These are phyloP conservation scores for Hypsizygus marmoreus DNA, from an alignment of 768 basidiomycete species.

Conservation along the genomic window DNA sequence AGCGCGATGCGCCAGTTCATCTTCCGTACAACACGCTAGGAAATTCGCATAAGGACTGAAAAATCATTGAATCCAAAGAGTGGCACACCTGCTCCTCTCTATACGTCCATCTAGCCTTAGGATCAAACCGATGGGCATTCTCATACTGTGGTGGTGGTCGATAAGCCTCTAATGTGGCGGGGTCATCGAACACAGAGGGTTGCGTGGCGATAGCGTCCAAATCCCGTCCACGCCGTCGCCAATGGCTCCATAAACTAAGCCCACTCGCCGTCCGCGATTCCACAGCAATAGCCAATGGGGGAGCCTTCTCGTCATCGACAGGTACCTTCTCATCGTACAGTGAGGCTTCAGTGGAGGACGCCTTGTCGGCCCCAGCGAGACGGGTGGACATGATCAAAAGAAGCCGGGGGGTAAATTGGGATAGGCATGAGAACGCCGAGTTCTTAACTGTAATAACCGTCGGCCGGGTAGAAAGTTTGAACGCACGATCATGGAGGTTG, in stretches of 20 bases:
- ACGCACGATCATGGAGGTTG: slow-evolving; percentile 3
- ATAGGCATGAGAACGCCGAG: neutral
- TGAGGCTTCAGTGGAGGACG: slow-evolving; percentile 15
- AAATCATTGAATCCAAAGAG: neutral
- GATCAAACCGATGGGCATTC: slow-evolving; percentile 66
- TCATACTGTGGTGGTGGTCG: slow-evolving; percentile 57
- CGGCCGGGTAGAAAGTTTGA: no score
- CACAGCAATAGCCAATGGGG: slow-evolving; percentile 33
- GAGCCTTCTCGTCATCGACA: slow-evolving; percentile 20
- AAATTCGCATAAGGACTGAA: slow-evolving; percentile 1
- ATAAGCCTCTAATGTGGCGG: slow-evolving; percentile 48
- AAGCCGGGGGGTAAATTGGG: neutral
- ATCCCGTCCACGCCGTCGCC: slow-evolving; percentile 31
- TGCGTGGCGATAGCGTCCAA: slow-evolving; percentile 60
- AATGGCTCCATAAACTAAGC: slow-evolving; percentile 32
- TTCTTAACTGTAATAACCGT: slow-evolving; percentile 4
- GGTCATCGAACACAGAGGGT: slow-evolving; percentile 64
- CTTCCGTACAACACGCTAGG: slow-evolving; percentile 57
- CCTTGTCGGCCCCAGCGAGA: slow-evolving; percentile 6
- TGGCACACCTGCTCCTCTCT: slow-evolving; percentile 57
- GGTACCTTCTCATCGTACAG: slow-evolving; percentile 22
- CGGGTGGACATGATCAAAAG: slow-evolving; percentile 18
- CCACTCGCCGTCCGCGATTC: slow-evolving; percentile 22
- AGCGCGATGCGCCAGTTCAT: slow-evolving; percentile 62
- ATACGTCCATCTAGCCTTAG: slow-evolving; percentile 70